Conservation (phyloP, 768 basidiomycete genomes). For the Sporobolomyces phaffii region DNA sequence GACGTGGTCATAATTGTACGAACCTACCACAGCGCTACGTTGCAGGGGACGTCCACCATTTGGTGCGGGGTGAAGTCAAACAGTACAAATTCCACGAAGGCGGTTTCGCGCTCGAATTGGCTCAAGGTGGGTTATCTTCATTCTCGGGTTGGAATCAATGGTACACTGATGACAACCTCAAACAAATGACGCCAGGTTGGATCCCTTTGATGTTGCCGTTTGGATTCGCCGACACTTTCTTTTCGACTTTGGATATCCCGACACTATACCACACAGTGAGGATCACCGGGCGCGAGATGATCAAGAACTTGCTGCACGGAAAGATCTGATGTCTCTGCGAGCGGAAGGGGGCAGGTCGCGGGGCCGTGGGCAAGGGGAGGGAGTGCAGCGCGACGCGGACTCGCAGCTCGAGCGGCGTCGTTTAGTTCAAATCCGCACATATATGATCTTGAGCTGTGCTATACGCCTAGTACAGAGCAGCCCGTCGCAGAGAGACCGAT, state of each 20-base stretch:
- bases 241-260: constrained; percentile 80
- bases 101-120: constrained; percentile 93
- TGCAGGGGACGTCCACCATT: constrained; percentile 75
- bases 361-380: too few species aligned
- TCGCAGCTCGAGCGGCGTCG: too few species aligned
- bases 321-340: constrained; percentile 60
- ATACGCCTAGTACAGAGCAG: too few species aligned
- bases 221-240: constrained; percentile 74
- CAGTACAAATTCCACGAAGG: constrained; percentile 98
- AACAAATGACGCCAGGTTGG: constrained; percentile 61
- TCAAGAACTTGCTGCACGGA: constrained; percentile 69
- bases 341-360: too few species aligned
- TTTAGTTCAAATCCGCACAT: too few species aligned
- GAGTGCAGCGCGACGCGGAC: too few species aligned
- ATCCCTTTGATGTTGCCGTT: constrained; percentile 95
- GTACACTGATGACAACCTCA: neutral
- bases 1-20: too few species aligned
- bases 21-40: constrained; percentile 61
- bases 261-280: constrained; percentile 71
- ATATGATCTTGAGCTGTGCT: too few species aligned
- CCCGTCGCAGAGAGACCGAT: too few species aligned
- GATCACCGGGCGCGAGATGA: constrained; percentile 71
- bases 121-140: constrained; percentile 59
- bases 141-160: neutral
- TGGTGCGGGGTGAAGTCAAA: constrained; percentile 76